A percentile compares a stretch with the other conserved stretches of the same genome.
phyloP scores from a whole-genome alignment of 2,329 filamentous ascomycete species.

The Sporothrix curviconia region DNA sequence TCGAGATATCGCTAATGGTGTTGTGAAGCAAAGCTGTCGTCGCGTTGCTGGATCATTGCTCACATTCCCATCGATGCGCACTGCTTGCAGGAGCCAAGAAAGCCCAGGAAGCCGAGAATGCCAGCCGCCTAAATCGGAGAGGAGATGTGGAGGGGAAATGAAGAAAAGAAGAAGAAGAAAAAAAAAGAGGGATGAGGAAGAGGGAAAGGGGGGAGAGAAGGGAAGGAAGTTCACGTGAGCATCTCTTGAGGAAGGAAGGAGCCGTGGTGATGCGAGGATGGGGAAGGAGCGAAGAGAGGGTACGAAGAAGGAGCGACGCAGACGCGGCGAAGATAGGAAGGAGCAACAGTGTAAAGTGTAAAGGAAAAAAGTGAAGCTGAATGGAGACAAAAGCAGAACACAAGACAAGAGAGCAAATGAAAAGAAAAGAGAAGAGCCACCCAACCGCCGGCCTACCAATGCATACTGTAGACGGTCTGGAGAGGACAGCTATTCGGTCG shows the following conservation, averaged over 20 bases:
- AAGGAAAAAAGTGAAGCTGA: not conserved
- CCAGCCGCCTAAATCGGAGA: too few species aligned
- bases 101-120: too few species aligned
- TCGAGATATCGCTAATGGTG: not conserved
- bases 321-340: not conserved
- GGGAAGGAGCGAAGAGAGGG: not conserved
- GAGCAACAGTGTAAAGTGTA: too few species aligned
- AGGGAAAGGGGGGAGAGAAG: too few species aligned
- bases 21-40: not conserved
- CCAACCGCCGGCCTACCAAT: not conserved
- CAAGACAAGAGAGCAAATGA: not conserved
- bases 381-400: not conserved
- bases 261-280: not conserved
- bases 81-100: too few species aligned
- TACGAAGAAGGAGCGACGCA: not conserved
- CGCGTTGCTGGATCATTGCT: too few species aligned
- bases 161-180: too few species aligned
- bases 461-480: not conserved
- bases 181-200: too few species aligned
- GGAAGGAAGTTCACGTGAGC: not conserved
- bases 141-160: not conserved
- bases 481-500: slow-evolving; percentile 4
- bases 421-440: not conserved
- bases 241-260: not conserved
- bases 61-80: too few species aligned